These are phyloP conservation scores for Volvariella surrecta DNA, from an alignment of 1,284 basidiomycete genomes.

Conservation along the genomic window DNA sequence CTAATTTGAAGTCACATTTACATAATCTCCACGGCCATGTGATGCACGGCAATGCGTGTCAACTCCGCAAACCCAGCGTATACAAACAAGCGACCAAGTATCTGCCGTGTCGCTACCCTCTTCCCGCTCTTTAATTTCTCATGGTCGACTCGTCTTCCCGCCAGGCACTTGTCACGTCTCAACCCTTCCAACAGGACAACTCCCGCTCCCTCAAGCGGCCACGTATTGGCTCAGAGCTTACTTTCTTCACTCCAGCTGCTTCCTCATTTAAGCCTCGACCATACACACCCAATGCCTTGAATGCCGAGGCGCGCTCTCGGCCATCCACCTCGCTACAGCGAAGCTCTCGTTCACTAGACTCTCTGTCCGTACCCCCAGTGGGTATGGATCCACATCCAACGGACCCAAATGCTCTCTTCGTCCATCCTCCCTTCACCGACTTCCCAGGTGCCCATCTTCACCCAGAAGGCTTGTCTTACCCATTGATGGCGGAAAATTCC, in stretches of 20 bases:
- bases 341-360: conserved; percentile 22
- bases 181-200: conserved; percentile 16
- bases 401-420: conserved; percentile 56
- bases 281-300: conserved; percentile 34
- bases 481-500: conserved; percentile 56
- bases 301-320: conserved; percentile 13
- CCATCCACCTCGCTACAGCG: conserved; percentile 13
- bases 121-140: conserved; percentile 5
- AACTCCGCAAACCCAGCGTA: conserved; percentile 25
- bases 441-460: conserved; percentile 55
- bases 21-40: conserved; percentile 18
- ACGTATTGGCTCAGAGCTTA: conserved; percentile 35
- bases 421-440: conserved; percentile 58
- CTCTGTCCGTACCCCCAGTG: conserved; percentile 36
- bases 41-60: conserved; percentile 26
- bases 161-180: conserved; percentile 15
- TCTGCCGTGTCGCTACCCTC: conserved; percentile 12
- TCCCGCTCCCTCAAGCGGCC: conserved; percentile 35
- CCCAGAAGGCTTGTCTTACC: conserved; percentile 61
- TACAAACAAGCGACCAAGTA: conserved; percentile 22
- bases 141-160: conserved; percentile 17
- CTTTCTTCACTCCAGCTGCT: conserved; percentile 52
- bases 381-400: conserved; percentile 57
- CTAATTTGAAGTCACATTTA: too few species aligned
- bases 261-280: conserved; percentile 52